These are phyloP conservation scores for Saturnispora dispora DNA, from an alignment of 805 yeast genomes.

Conservation along the genomic window DNA sequence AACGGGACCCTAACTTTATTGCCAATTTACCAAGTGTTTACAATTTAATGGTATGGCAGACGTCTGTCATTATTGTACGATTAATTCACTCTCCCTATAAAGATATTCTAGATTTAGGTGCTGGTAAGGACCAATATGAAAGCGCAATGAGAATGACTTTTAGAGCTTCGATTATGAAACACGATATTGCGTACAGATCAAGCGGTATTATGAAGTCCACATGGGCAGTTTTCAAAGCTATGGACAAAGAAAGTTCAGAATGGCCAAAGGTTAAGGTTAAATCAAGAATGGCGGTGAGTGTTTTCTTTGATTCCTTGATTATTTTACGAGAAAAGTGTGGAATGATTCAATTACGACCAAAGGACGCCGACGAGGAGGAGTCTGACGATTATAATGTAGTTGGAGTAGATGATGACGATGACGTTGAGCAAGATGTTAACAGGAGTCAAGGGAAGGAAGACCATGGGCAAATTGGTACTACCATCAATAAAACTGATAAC, in stretches of 20 bases:
- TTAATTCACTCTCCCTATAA: constrained; percentile 68
- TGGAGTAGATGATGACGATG: constrained; percentile 19
- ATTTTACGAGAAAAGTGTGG: constrained; percentile 81
- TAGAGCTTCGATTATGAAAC: constrained; percentile 77
- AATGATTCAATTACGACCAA: constrained; percentile 53
- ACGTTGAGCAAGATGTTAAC: constrained; percentile 24
- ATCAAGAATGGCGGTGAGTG: constrained; percentile 86
- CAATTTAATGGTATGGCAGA: constrained; percentile 82
- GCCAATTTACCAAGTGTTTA: constrained; percentile 78
- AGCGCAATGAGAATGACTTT: constrained; percentile 59
- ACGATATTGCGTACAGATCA: constrained; percentile 87
- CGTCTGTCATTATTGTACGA: constrained; percentile 75
- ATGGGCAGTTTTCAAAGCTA: constrained; percentile 76
- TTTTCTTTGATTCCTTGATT: constrained; percentile 86
- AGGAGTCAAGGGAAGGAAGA: neutral
- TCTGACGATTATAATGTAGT: constrained; percentile 17
- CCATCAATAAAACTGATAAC: constrained; percentile 11
- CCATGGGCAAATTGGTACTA: constrained; percentile 15
- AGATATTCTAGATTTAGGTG: constrained; percentile 53
- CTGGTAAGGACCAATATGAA: constrained; percentile 63
- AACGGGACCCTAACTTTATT: constrained; percentile 52
- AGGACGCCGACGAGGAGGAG: constrained; percentile 7
- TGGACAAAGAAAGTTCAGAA: constrained; percentile 43
- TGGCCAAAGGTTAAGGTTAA: constrained; percentile 47
- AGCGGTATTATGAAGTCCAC: constrained; percentile 90